Evolutionary conservation across 2,329 filamentous ascomycete species (phyloP).

Genomic region (Rhytidhysteron rufulum): DNA sequence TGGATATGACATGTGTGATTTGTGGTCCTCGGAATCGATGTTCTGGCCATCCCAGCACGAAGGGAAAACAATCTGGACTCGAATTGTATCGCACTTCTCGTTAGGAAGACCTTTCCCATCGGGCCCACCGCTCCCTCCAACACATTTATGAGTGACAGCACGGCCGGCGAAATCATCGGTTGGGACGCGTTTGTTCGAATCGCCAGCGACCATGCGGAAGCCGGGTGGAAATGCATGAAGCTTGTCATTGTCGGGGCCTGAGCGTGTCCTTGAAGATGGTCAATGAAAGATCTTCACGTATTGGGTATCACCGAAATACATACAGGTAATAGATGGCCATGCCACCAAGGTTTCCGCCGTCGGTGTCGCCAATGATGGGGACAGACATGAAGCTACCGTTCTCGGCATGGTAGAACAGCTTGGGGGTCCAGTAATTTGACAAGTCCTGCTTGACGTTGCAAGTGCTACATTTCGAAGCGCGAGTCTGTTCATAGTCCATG

Average conservation of each 20-base stretch:
- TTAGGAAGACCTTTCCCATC: constrained; percentile 61
- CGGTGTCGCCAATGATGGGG: constrained; percentile 47
- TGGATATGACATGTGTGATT: constrained; percentile 60
- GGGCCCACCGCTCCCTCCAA: constrained; percentile 37
- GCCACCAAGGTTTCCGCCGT: constrained; percentile 42
- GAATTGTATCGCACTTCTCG: constrained; percentile 60
- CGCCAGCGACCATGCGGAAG: constrained; percentile 65
- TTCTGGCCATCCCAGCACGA: constrained; percentile 64
- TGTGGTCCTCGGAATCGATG: constrained; percentile 54
- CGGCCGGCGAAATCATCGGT: constrained; percentile 52
- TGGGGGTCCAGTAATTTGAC: constrained; percentile 72
- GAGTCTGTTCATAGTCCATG: constrained; percentile 57
- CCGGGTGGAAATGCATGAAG: constrained; percentile 65
- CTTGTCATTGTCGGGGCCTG: constrained; percentile 57
- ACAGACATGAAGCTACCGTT: constrained; percentile 62
- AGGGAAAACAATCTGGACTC: constrained; percentile 65
- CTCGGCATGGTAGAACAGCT: constrained; percentile 61
- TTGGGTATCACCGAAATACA: constrained; percentile 6
- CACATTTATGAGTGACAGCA: constrained; percentile 54
- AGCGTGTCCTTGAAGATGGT: constrained; percentile 34
- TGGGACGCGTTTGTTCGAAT: constrained; percentile 52
- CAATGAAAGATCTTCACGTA: constrained; percentile 13
- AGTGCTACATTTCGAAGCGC: constrained; percentile 62
- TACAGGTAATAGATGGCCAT: constrained; percentile 68
- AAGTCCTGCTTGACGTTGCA: constrained; percentile 63